phyloP scores from a whole-genome alignment of 441 rosid species.

The Iberis amara region DNA sequence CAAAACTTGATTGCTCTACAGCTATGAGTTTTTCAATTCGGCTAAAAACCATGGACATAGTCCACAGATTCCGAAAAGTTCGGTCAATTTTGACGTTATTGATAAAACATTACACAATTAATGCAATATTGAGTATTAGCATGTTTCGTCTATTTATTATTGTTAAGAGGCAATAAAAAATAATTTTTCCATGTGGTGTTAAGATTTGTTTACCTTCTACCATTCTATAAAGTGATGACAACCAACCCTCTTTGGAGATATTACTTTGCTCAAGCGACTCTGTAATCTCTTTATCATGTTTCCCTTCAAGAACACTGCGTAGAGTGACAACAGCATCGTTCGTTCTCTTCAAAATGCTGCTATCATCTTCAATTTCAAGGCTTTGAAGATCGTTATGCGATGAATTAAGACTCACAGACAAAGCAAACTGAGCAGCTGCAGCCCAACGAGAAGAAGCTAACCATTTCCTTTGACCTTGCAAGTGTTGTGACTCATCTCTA shows the following conservation, averaged over 20 bases:
- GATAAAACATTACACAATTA: no score
- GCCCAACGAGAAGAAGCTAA: slow-evolving; percentile 93
- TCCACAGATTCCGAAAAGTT: no score
- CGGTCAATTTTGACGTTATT: no score
- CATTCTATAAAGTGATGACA: slow-evolving; percentile 86
- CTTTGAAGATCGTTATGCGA: slow-evolving; percentile 79
- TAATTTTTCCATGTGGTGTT: no score
- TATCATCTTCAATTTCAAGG: slow-evolving; percentile 58
- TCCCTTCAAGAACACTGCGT: slow-evolving; percentile 81
- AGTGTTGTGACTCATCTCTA: slow-evolving; percentile 17
- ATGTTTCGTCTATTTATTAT: no score
- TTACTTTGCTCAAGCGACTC: slow-evolving; percentile 57
- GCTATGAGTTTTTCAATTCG: no score
- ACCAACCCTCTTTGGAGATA: slow-evolving; percentile 78
- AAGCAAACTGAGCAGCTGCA: slow-evolving; percentile 92
- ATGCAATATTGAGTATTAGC: no score
- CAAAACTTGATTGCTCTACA: no score
- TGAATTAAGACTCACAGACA: slow-evolving; percentile 79
- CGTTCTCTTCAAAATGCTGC: slow-evolving; percentile 70
- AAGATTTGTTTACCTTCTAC: slow-evolving; percentile 59
- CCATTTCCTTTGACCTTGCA: slow-evolving; percentile 40
- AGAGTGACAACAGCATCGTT: slow-evolving; percentile 86
- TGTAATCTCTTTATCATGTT: slow-evolving; percentile 67
- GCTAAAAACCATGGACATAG: no score
- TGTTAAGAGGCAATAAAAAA: no score